Base-by-base conservation (phyloP, 352 stramenopile species). In the Pythium aphanidermatum region DNA sequence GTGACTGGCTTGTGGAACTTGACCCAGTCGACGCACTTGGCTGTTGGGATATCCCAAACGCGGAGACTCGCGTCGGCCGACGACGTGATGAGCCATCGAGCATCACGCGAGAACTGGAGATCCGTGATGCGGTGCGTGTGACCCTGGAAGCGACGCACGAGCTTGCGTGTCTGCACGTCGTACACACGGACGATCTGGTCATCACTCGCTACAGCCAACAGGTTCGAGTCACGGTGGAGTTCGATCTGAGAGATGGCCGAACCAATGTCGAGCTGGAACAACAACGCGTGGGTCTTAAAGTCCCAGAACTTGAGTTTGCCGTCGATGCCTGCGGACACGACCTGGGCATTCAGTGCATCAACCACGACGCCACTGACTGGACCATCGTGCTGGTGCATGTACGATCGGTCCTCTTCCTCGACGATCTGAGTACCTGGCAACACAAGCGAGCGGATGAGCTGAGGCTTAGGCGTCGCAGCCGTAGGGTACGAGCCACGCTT, bases 1-100 rank as follows among this genome's bases (percentile, higher is more conserved):
- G 92, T 97, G 26, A 96, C 68, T 49, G 88, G 66, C 66, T 89
- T 84, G 26, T 91, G 71, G 72, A 98, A 98, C 41, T 75, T 70
- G 62, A 98, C 53, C 91, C 92, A 98, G 65, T 98, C 93, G 32
- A 98, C 73, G 53, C 92, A 98, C 34, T 95, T 87, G 49, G 90
- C 91, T 20, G 92, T 98, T 6, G 94, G 88, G 24, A 98, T 73
- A 73, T 98, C 95, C 83, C 84, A 98, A 21, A 98, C 83, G 28
- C 91, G 86, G 45, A 92, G 35, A 17, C 86, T 94, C 2, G 85
- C 80, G 61, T 98, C 92, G 23, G 80, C 63, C 59, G 69, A 76
- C 41, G 93, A 77, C 7, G 78, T 89, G 31, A 93, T 83, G 5
- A 97, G 58, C 72, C 90, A 95, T 2, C 90, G 83, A 25, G 82